Conservation (phyloP, 2,329 filamentous ascomycete genomes). For the Cladorrhinum sp. region DNA sequence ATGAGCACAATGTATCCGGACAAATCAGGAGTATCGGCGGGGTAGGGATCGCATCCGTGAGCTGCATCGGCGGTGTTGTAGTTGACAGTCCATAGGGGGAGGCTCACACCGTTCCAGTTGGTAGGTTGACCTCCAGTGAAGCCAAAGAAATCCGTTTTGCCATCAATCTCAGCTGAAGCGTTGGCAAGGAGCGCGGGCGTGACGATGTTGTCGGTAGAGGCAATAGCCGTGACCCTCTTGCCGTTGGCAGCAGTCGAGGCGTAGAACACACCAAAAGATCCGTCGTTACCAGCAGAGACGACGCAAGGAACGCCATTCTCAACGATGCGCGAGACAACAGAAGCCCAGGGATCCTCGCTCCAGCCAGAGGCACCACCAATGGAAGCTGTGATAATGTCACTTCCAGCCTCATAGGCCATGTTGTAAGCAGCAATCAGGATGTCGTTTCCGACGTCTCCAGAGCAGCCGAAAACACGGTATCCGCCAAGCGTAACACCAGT, state of each 20-base stretch:
- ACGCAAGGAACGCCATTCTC: conserved; percentile 52
- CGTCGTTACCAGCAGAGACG: conserved; percentile 52
- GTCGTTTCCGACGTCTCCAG: conserved; percentile 49
- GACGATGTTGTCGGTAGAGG: conserved; percentile 47
- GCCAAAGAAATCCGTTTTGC: conserved; percentile 38
- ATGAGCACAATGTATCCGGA: conserved; percentile 57
- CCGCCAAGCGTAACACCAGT: conserved; percentile 54
- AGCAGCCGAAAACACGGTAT: conserved; percentile 57
- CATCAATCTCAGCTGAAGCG: conserved; percentile 41
- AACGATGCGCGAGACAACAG: conserved; percentile 50
- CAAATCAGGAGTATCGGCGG: conserved; percentile 54
- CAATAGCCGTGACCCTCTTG: conserved; percentile 46
- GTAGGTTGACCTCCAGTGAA: conserved; percentile 41
- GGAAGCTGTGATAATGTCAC: conserved; percentile 55
- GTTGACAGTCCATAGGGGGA: conserved; percentile 49
- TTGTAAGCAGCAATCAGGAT: conserved; percentile 58
- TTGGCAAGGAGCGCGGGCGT: conserved; percentile 42
- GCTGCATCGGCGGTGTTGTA: conserved; percentile 46
- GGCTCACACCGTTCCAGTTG: conserved; percentile 43
- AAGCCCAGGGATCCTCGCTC: conserved; percentile 50
- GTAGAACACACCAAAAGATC: conserved; percentile 46
- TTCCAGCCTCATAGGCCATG: conserved; percentile 58
- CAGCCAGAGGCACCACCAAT: conserved; percentile 52
- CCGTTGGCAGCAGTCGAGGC: conserved; percentile 48
- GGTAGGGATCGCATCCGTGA: conserved; percentile 52